These are phyloP conservation scores for Alternaria angustiovoidea DNA, from an alignment of 2,329 filamentous ascomycete genomes.

Conservation along the genomic window DNA sequence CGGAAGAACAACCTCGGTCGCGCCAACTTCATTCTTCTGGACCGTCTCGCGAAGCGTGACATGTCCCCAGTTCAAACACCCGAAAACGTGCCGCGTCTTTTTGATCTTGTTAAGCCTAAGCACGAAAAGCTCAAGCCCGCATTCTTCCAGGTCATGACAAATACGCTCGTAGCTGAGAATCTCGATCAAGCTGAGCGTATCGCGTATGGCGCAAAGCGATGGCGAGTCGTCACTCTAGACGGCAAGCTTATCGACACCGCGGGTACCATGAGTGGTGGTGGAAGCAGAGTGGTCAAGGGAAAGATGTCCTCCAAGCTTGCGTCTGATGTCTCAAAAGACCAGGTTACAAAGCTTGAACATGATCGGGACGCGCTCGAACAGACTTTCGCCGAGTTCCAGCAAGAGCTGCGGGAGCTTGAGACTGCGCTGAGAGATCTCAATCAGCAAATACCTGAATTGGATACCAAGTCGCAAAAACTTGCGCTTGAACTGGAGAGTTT, in stretches of 20 bases:
- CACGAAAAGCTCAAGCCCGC: slow-evolving; percentile 86
- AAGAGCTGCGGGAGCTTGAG: slow-evolving; percentile 83
- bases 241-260: slow-evolving; percentile 98
- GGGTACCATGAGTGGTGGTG: slow-evolving; percentile 98
- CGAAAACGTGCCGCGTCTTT: slow-evolving; percentile 89
- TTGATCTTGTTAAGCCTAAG: slow-evolving; percentile 90
- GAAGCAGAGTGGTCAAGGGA: slow-evolving; percentile 86
- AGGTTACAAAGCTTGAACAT: slow-evolving; percentile 84
- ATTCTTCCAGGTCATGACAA: slow-evolving; percentile 94
- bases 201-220: slow-evolving; percentile 90
- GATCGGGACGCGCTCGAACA: slow-evolving; percentile 87
- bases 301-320: slow-evolving; percentile 96
- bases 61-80: slow-evolving; percentile 84
- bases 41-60: slow-evolving; percentile 82
- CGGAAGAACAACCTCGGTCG: slow-evolving; percentile 96
- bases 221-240: slow-evolving; percentile 94
- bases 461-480: slow-evolving; percentile 92
- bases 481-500: slow-evolving; percentile 87
- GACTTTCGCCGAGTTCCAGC: slow-evolving; percentile 83
- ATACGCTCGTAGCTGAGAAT: slow-evolving; percentile 91
- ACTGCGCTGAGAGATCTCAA: slow-evolving; percentile 74
- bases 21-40: slow-evolving; percentile 95
- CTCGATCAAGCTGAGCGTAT: slow-evolving; percentile 97
- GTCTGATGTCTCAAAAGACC: slow-evolving; percentile 85
- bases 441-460: slow-evolving; percentile 80